Evolutionary conservation across 306 rosid species (phyloP), one percentile per base, ranked within the genome.

Genomic region (Fagus sylvatica): DNA sequence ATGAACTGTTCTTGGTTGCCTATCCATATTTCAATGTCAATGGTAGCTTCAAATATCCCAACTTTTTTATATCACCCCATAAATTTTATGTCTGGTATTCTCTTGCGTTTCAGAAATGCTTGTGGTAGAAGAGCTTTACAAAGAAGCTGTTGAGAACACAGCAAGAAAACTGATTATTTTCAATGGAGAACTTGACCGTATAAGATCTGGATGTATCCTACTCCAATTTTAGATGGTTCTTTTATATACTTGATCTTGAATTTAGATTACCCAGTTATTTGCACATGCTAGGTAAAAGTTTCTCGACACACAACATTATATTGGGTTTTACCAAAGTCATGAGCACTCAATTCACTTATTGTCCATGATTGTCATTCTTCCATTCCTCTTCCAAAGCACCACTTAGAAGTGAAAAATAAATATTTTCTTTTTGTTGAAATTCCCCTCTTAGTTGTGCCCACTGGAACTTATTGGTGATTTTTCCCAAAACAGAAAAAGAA

Each of bases 121-220:
- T 79, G 98, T 89, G 73, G 98, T 94, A 15, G 97, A 94, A 85
- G 98, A 94, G 83, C 97, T 94, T 81, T 94, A 88, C 88, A 88
- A 80, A 78, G 98, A 94, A 69, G 97, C 98, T 5, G 97, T 94
- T 64, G 41, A 77, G 84, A 94, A 92, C 84, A 87, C 97, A 17
- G 74, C 84, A n/a, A 78, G 97, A 43, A 94, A 90, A 71, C 85
- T 94, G 68, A 91, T 92, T 57, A 87, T 94, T 81, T 94, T 94
- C 81, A 94, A 94, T 6, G 98, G 98, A 74, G 98, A 94, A 82
- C 92, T 94, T 46, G 97, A 92, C 71, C 97, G 97, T 2, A 94
- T 94, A 82, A 89, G 98, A 88, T 94, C 98, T 37, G 98, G 98
- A 30, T 94, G 98, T 94, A 90, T 94, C 98, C 95, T 94, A 84